Percentiles rank a stretch among this genome's conserved stretches.
Evolutionary conservation across 1,284 basidiomycete genomes (phyloP).

Genomic region (Stygiomarasmius scandens): DNA sequence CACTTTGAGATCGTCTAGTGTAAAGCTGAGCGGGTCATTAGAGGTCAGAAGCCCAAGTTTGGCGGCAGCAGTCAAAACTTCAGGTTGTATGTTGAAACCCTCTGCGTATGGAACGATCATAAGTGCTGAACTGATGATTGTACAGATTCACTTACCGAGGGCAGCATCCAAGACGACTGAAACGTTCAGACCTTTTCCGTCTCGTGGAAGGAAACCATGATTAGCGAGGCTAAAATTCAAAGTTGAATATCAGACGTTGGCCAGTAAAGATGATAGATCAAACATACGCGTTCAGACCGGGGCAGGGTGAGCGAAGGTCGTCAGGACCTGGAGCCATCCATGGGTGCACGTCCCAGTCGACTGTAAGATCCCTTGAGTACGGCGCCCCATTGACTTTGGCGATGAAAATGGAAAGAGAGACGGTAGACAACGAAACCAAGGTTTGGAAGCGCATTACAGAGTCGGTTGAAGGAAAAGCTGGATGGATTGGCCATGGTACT

Average conservation of each 20-base stretch:
- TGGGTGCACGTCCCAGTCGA: not conserved
- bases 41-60: constrained; percentile 22
- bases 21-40: constrained; percentile 17
- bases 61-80: constrained; percentile 16
- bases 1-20: constrained; percentile 20
- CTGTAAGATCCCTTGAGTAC: too few species aligned
- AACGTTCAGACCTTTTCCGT: constrained; percentile 3
- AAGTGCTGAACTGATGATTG: not conserved
- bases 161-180: constrained; percentile 5
- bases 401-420: too few species aligned
- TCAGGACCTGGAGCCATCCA: constrained; percentile 14
- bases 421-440: too few species aligned
- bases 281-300: constrained; percentile 20
- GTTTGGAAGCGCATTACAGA: too few species aligned
- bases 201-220: constrained; percentile 10
- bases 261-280: not conserved
- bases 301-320: constrained; percentile 18
- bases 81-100: constrained; percentile 20
- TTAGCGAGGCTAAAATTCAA: not conserved
- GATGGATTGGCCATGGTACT: too few species aligned
- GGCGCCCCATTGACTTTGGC: too few species aligned
- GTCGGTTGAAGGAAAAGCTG: too few species aligned
- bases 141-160: not conserved
- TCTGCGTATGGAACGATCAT: constrained; percentile 4
- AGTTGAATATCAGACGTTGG: not conserved